phyloP scores from a whole-genome alignment of 257 asterid species.

The Leonotis leonurus region DNA sequence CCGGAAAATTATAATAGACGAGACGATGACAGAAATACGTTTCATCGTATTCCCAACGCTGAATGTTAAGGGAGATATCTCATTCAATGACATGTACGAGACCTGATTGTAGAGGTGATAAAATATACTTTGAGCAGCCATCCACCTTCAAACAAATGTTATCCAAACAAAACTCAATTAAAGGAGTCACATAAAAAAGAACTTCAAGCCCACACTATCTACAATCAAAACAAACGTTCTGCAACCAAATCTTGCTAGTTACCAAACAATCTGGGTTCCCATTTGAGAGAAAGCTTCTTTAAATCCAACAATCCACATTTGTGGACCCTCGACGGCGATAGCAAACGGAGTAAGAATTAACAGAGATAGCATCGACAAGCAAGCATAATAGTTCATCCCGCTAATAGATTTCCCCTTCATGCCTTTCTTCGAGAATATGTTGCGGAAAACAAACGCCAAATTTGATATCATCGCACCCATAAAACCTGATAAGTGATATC shows the following conservation, averaged over 20 bases:
- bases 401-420: conserved; percentile 91
- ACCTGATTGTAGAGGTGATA: conserved; percentile 91
- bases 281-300: conserved; percentile 50
- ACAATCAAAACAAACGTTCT: conserved; percentile 12
- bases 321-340: conserved; percentile 91
- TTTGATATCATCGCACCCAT: conserved; percentile 96
- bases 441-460: conserved; percentile 84
- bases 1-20: conserved; percentile 79
- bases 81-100: conserved; percentile 87
- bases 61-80: conserved; percentile 87
- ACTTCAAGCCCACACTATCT: not conserved
- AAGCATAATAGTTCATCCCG: conserved; percentile 93
- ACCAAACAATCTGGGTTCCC: conserved; percentile 84
- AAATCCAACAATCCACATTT: conserved; percentile 67
- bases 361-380: conserved; percentile 75
- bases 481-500: conserved; percentile 76
- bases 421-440: conserved; percentile 90
- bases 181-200: not conserved
- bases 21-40: conserved; percentile 77
- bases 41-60: conserved; percentile 91
- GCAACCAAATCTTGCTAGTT: conserved; percentile 23
- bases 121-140: conserved; percentile 80
- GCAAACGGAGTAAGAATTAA: conserved; percentile 83
- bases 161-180: conserved; percentile 4
- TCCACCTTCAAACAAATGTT: conserved; percentile 54